Evolutionary conservation across 208 protist genomes (phyloP), one percentile per base, ranked within the genome.

Genomic region (Trypanosoma conorhini): DNA sequence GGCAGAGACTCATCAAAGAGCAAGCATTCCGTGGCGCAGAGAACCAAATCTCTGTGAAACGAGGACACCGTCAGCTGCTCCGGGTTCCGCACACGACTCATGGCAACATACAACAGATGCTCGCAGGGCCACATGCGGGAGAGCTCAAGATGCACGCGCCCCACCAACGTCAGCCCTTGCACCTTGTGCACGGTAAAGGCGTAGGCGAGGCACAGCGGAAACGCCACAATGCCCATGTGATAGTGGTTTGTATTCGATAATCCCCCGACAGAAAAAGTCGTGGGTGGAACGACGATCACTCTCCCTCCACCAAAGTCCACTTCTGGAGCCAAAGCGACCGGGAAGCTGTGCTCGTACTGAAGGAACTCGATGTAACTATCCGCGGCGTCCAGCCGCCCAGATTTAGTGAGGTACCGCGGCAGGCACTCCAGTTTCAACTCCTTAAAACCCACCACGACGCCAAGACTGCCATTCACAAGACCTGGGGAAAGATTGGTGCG

Each of bases 181-280:
- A 94, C 89, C 82, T 97, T 97, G 76, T 97, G 92, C 73, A 97
- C 92, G 12, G 92, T 97, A 74, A 97, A 97, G 70, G 92, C 92
- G 71, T 95, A 97, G 59, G 92, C 89, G 17, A 95, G 70, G 44
- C 81, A 85, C 50, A 97, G 87, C 7, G 92, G 92, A 10, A 96
- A 67, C 40, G 86, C 79, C 26, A 93, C 69, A 22, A 93, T 70
- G 10, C 76, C 80, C 48, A 87, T 64, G 60, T 72, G 67, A 73
- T 93, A 97, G 51, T 84, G 74, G 62, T 94, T 81, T 42, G 89
- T 94, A 73, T 89, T 91, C 8, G 84, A 73, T 28, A 81, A 33
- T 33, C 92, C 92, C 8, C 89, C 92, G 1, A 95, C 86, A 58
- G 50, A 81, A 61, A 91, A 88, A 10, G 68, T 67, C 21, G 80